Conservation (phyloP, 1,284 basidiomycete species). For the Marasmius sp. region DNA sequence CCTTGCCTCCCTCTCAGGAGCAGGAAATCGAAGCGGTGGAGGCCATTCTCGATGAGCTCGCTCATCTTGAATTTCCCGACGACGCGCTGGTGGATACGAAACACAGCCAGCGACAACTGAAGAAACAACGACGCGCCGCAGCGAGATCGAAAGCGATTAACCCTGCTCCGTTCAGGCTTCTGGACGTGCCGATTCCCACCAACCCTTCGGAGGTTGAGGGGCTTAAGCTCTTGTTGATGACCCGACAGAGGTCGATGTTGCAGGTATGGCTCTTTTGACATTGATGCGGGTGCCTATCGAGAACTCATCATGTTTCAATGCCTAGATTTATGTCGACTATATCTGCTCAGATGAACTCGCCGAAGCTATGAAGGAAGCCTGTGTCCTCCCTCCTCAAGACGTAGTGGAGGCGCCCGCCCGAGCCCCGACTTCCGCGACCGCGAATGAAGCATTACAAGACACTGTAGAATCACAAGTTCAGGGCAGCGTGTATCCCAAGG, state of each 20-base stretch:
- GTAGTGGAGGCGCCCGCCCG: not conserved
- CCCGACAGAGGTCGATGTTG: not conserved
- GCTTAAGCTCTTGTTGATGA: not conserved
- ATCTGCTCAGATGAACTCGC: slow-evolving; percentile 3
- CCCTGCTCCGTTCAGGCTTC: slow-evolving; percentile 4
- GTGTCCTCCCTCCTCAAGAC: not conserved
- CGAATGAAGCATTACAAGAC: not conserved
- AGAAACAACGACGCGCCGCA: not conserved
- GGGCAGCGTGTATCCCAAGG: slow-evolving; percentile 36
- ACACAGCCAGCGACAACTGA: slow-evolving; percentile 2
- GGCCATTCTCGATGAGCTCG: slow-evolving; percentile 1
- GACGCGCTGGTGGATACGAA: not conserved
- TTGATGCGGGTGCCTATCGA: not conserved
- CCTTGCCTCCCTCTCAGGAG: not conserved
- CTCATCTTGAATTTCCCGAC: not conserved
- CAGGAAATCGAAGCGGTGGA: not conserved
- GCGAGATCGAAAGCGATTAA: slow-evolving; percentile 3
- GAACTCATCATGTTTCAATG: not conserved
- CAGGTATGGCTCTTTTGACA: slow-evolving; percentile 1
- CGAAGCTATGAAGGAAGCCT: slow-evolving; percentile 1
- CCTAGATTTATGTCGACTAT: slow-evolving; percentile 2
- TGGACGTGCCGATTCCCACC: slow-evolving; percentile 4
- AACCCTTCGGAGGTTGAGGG: not conserved
- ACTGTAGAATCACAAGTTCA: not conserved
- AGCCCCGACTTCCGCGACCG: not conserved